Evolutionary conservation across 306 rosid species (phyloP).

Genomic region (Quercus ilex): DNA sequence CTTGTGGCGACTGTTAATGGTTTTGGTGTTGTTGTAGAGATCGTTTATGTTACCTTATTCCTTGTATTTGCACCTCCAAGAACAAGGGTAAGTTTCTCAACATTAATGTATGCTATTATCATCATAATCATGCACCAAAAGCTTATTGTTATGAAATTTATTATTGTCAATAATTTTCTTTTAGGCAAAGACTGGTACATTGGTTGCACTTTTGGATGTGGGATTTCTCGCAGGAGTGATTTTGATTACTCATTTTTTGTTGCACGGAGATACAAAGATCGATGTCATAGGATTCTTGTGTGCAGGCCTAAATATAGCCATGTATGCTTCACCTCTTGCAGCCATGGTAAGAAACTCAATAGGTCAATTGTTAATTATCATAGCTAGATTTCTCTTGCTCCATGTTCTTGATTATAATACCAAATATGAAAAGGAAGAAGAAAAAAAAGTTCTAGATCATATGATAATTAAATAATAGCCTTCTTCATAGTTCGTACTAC

Average conservation of each 20-base stretch:
- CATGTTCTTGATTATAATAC: too few species aligned
- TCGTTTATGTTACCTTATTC: slow-evolving; percentile 26
- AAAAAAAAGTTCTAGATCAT: too few species aligned
- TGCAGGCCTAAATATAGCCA: slow-evolving; percentile 26
- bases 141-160: neutral
- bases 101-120: neutral
- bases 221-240: slow-evolving; percentile 20
- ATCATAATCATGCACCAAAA: too few species aligned
- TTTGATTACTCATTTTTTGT: slow-evolving; percentile 12
- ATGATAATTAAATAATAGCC: too few species aligned
- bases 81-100: slow-evolving; percentile 16
- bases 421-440: too few species aligned
- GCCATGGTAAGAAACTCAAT: slow-evolving; percentile 23
- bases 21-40: slow-evolving; percentile 32
- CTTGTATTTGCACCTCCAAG: slow-evolving; percentile 25
- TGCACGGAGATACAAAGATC: slow-evolving; percentile 22
- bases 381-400: too few species aligned
- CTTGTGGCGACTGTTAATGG: slow-evolving; percentile 30
- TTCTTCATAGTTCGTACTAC: too few species aligned
- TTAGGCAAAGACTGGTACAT: slow-evolving; percentile 17
- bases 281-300: slow-evolving; percentile 25
- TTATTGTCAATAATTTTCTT: neutral
- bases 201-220: slow-evolving; percentile 25
- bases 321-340: slow-evolving; percentile 37
- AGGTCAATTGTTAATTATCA: neutral